Percentiles rank a stretch among this genome's conserved stretches.
phyloP scores from a whole-genome alignment of 305 asterid species.

The Nicotiana rustica region DNA sequence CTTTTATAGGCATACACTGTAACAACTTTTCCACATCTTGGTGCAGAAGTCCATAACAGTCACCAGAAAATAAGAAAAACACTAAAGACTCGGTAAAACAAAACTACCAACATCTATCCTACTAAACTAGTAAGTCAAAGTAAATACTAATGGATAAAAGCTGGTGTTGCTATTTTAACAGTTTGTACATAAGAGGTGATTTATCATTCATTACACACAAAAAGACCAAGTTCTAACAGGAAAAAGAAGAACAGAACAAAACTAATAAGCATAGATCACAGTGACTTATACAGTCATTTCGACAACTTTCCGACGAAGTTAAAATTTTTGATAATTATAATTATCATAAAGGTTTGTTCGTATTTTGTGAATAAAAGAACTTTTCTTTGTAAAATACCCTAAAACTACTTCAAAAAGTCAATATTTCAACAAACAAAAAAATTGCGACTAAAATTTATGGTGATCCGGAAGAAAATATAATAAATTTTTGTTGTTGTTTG shows the following conservation, averaged over 20 bases:
- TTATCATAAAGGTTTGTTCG: no score
- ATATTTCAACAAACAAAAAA: background rate
- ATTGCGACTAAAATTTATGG: no score
- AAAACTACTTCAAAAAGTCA: background rate
- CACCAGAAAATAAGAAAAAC: background rate
- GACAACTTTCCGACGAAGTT: no score
- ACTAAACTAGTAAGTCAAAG: background rate
- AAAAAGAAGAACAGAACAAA: no score
- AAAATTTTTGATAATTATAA: no score
- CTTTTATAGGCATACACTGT: background rate
- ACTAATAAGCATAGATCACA: no score
- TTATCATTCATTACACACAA: no score
- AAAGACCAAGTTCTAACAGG: no score
- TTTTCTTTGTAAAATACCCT: background rate
- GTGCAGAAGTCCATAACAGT: background rate
- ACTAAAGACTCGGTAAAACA: background rate
- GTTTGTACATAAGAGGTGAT: background rate
- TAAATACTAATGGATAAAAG: no score
- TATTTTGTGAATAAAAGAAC: background rate
- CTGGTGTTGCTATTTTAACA: background rate
- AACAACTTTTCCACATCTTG: background rate
- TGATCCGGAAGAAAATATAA: no score
- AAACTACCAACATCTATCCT: background rate
- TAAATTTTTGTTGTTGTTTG: background rate
- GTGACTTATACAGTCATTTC: no score